These are phyloP conservation scores for Gymnopus androsaceus DNA, from an alignment of 1,284 basidiomycete genomes.

Conservation along the genomic window DNA sequence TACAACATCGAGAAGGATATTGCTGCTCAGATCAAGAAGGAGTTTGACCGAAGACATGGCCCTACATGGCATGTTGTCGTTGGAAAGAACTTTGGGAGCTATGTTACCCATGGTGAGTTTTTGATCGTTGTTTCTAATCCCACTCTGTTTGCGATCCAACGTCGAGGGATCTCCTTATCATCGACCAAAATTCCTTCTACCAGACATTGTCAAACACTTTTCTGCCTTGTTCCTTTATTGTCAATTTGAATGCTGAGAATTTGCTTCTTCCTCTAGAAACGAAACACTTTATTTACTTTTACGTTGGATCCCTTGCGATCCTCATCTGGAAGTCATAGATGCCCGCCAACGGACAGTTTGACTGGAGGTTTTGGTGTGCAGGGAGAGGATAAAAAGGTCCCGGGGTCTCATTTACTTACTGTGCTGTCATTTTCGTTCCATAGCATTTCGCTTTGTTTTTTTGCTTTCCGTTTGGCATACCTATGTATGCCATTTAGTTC, in stretches of 20 bases:
- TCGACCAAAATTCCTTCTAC: slow-evolving; percentile 14
- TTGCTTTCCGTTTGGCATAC: slow-evolving; percentile 11
- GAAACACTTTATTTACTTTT: slow-evolving; percentile 97
- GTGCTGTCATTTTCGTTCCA: slow-evolving; percentile 7
- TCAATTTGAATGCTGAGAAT: not conserved
- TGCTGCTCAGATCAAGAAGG: slow-evolving; percentile 96
- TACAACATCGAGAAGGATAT: slow-evolving; percentile 97
- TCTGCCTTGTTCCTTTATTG: slow-evolving; percentile 12
- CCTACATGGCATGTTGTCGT: slow-evolving; percentile 98
- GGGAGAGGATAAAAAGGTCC: too few species aligned
- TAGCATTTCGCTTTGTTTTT: slow-evolving; percentile 9
- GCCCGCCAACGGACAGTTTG: not conserved
- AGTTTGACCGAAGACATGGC: slow-evolving; percentile 89
- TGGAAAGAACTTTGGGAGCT: slow-evolving; percentile 97
- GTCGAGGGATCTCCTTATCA: slow-evolving; percentile 15
- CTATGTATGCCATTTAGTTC: slow-evolving; percentile 3
- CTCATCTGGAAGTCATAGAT: slow-evolving; percentile 91
- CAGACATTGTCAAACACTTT: slow-evolving; percentile 15
- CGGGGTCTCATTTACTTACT: slow-evolving; percentile 10
- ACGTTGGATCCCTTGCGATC: slow-evolving; percentile 86
- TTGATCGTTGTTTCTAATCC: slow-evolving; percentile 13
- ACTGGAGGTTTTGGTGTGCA: too few species aligned
- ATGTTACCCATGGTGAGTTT: slow-evolving; percentile 91
- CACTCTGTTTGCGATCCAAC: slow-evolving; percentile 20
- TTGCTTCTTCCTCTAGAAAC: slow-evolving; percentile 68